Base-by-base conservation (phyloP, 345 rosid genomes). In the Corchorus olitorius region DNA sequence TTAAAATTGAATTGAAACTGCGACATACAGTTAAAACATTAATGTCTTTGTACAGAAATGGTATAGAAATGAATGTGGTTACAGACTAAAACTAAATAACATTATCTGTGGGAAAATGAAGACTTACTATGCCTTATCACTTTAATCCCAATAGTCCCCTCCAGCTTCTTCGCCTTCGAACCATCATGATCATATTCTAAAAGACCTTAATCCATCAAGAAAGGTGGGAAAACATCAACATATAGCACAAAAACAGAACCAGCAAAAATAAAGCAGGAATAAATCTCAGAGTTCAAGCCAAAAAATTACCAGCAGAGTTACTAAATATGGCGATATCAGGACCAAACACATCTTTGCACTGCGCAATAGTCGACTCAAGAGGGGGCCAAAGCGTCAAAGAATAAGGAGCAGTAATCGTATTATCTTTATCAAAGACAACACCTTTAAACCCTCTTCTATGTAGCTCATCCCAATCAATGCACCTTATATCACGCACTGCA, bases 391-490 rank as follows among this genome's bases (percentile, higher is more conserved):
- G 83, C 35, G 89, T 81, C 84, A 97, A 80, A 74, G 94, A 81
- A 80, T 97, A 94, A 76, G 98, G 98, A 73, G 89, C 97, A 2
- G 98, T 94, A 33, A 97, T 89, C 1, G 98, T 97, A 72, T 97
- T 97, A 67, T 97, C 99, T 82, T 97, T 97, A 73, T 97, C 99
- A 65, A 97, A 97, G 27, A 97, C 99, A 10, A 97, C 98, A 3
- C 97, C 99, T 65, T 81, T 86, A 79, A 94, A 97, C 1, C 99
- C 99, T 76, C 88, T 90, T 72, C 72, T 82, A 48, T 81, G 89
- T 61, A 97, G 89, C 86, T 90, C 97, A 22, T 72, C 84, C 99
- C 99, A 94, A 74, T 97, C 97, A 79, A 94, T 86, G 74, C 85
- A 80, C 78, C 98, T 78, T 56, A 94, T 81, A 80, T 92, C 94